Conservation (phyloP, 1,284 basidiomycete species). For the Volvariella volvacea region DNA sequence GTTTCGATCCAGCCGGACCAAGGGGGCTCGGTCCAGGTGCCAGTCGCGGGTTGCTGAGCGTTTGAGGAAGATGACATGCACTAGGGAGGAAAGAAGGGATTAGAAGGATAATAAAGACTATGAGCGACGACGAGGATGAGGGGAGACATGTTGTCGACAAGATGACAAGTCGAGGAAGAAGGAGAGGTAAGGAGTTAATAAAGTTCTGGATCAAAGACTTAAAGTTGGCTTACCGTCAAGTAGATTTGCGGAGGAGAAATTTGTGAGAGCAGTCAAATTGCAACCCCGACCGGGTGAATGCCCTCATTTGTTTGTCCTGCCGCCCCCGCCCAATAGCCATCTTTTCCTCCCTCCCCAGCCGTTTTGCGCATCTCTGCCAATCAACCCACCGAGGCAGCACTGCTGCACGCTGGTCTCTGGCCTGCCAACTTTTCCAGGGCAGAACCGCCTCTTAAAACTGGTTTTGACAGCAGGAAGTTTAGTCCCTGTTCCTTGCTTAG, state of each 20-base stretch:
- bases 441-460: no score
- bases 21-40: slow-evolving; percentile 73
- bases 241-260: slow-evolving; percentile 47
- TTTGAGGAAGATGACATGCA: slow-evolving; percentile 7
- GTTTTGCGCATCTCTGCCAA: slow-evolving; percentile 2
- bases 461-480: no score
- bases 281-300: slow-evolving; percentile 25
- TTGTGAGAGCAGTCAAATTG: slow-evolving; percentile 31
- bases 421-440: no score
- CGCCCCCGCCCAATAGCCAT: slow-evolving; percentile 10
- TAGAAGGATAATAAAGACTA: slow-evolving; percentile 6
- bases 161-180: slow-evolving; percentile 20
- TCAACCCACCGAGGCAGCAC: background rate
- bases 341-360: slow-evolving; percentile 5
- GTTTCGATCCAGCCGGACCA: slow-evolving; percentile 94
- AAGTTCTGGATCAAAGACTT: slow-evolving; percentile 44
- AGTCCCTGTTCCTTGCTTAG: no score
- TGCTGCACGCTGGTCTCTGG: no score
- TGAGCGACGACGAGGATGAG: slow-evolving; percentile 10
- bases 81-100: slow-evolving; percentile 3
- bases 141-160: slow-evolving; percentile 9
- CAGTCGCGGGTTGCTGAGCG: slow-evolving; percentile 28
- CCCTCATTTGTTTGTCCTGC: slow-evolving; percentile 26
- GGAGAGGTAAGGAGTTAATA: slow-evolving; percentile 35
- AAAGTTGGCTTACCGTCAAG: slow-evolving; percentile 57